Evolutionary conservation across 257 asterid genomes (phyloP), one percentile per base, ranked within the genome.

Genomic region (Echites panduratus): DNA sequence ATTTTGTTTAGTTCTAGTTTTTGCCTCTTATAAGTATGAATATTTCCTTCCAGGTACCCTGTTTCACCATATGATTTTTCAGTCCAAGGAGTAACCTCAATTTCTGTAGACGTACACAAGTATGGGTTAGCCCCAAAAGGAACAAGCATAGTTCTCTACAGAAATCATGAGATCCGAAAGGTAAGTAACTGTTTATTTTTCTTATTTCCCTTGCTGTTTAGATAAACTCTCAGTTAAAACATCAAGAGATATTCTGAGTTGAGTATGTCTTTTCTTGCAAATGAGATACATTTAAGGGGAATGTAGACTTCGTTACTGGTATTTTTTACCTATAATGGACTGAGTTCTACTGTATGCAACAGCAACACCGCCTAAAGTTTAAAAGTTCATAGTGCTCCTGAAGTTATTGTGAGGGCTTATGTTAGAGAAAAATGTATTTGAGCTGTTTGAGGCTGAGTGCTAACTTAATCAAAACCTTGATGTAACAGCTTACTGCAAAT

Each of bases 71-170:
- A 84, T 75, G 99, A 95, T 83, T 95, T 95, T 88, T 85, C 96
- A 52, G 96, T 92, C 71, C 77, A 81, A 79, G 99, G 99, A 80
- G 97, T 95, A 70, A 92, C 99, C 74, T 95, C 99, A 66, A 84
- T 90, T 71, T 95, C 99, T 58, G 96, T 86, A 70, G 99, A 95
- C 82, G 99, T 95, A 43, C 99, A 95, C 87, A 95, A 95, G 82
- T 95, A 95, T 81, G 99, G 99, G 44, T 84, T 95, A 88, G 99
- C 98, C 74, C 99, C 99, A 50, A 95, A 95, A 84, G 99, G 99
- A 85, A 95, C 99, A 57, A 95, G 99, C 74, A 88, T 92, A 75
- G 96, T 95, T 75, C 83, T 95, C 48, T 95, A 95, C 83, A 82
- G 90, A 82, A 79, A 95, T 79, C 99, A 80, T 75, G 91, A 86